Evolutionary conservation across 2,329 filamentous ascomycete species (phyloP).

Genomic region (Gremmenia infestans): DNA sequence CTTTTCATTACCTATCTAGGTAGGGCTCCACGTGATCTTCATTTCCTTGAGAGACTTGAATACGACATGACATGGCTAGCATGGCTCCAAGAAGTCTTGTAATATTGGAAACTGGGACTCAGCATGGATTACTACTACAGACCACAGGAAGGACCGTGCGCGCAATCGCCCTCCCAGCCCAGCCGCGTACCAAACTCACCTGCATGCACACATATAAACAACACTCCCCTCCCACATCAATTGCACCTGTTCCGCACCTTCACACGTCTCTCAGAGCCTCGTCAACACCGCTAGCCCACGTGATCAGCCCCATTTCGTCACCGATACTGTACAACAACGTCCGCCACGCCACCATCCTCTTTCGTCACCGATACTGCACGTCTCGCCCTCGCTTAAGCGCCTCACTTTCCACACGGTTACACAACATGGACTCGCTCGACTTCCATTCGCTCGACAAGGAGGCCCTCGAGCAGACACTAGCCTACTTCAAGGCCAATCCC

Average conservation of each 20-base stretch:
- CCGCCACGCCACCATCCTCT: not conserved
- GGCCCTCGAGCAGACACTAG: slow-evolving; percentile 3
- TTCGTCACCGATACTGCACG: not conserved
- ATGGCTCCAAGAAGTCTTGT: too few species aligned
- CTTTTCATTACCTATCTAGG: too few species aligned
- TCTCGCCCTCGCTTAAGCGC: slow-evolving; percentile 14
- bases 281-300: not conserved
- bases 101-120: too few species aligned
- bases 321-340: too few species aligned
- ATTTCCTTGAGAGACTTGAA: too few species aligned
- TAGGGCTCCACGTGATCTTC: too few species aligned
- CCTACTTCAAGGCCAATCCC: slow-evolving; percentile 10
- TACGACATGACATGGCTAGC: too few species aligned
- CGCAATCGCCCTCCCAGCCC: not conserved
- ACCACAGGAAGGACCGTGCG: not conserved
- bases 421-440: slow-evolving; percentile 7
- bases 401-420: not conserved
- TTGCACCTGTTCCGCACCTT: not conserved
- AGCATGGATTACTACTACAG: too few species aligned
- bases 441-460: slow-evolving; percentile 2
- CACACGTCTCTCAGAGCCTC: slow-evolving; percentile 3
- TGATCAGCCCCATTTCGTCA: too few species aligned
- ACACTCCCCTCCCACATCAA: not conserved
- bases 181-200: not conserved
- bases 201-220: slow-evolving; percentile 3